Evolutionary conservation across 2,329 filamentous ascomycete genomes (phyloP), one percentile per base, ranked within the genome.

Genomic region (Stagonosporopsis cucurbitacearum): DNA sequence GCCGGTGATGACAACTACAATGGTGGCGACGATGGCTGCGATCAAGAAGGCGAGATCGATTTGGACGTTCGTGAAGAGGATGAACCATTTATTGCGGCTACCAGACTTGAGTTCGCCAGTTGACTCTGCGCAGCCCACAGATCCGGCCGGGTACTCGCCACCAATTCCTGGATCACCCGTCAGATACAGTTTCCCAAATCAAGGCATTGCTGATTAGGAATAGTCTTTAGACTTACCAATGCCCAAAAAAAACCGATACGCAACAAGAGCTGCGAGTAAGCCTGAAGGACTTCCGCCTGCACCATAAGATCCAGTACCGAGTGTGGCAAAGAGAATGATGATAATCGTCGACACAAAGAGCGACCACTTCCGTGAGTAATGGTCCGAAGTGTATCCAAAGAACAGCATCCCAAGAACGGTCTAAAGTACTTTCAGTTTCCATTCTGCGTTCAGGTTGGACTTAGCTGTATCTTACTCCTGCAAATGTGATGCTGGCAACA

Each of bases 11-110:
- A 82, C 81, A 20, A 87, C 82, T 25, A 89, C 74, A 41, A 89
- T 79, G 76, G 87, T 87, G 0, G 92, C 90, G 1, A 95, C 86
- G 58, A 96, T 86, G 0, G 90, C 88, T 8, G 91, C 88, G 51
- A 94, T 81, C 1, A 96, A 89, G 62, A 96, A 96, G 0, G 91
- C 92, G 49, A 86, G 84, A 70, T 96, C 91, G 57, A 96, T 96
- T 81, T 92, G 90, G 22, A 89, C 86, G 75, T 96, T 96, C 42
- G 91, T 96, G 75, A 95, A 96, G 62, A 96, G 81, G 40, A 79
- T 77, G 60, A 80, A 97, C 91, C 92, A 96, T 35, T 89, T 83
- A 71, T 97, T 94, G n/a, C 93, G 83, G 15, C 89, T 88, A 11
- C 93, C 93, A 15, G 78, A 75, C 74, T 92, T 91, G 56, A 97